A percentile compares a stretch with the other conserved stretches of the same genome.
Conservation (phyloP, 169 alveolate species). For the Plasmodium gaboni region DNA sequence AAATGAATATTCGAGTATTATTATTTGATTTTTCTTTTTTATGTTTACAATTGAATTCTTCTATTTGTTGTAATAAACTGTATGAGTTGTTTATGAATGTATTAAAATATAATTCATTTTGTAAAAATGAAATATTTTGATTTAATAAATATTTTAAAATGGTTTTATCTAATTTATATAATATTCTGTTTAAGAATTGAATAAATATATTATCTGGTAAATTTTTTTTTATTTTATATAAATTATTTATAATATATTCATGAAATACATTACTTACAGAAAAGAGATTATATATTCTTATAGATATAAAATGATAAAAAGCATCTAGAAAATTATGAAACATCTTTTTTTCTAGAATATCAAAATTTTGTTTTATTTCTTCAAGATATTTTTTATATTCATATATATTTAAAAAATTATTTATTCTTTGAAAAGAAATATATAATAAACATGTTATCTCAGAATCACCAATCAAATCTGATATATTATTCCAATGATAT, state of each 20-base stretch:
- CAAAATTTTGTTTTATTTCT: slow-evolving; percentile 42
- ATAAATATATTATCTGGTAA: slow-evolving; percentile 26
- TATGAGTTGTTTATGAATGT: slow-evolving; percentile 36
- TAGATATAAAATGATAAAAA: slow-evolving; percentile 64
- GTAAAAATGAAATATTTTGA: slow-evolving; percentile 41
- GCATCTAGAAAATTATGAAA: slow-evolving; percentile 65
- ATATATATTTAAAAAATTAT: slow-evolving; percentile 21
- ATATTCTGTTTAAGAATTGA: slow-evolving; percentile 14
- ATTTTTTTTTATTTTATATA: slow-evolving; percentile 49
- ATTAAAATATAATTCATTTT: slow-evolving; percentile 34
- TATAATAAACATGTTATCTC: slow-evolving; percentile 49
- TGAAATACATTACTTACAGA: slow-evolving; percentile 38
- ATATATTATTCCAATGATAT: slow-evolving; percentile 60
- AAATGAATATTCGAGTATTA: not conserved
- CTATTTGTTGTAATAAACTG: slow-evolving; percentile 19
- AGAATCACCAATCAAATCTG: slow-evolving; percentile 60
- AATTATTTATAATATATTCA: slow-evolving; percentile 51
- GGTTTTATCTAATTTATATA: slow-evolving; percentile 48
- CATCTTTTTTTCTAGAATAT: slow-evolving; percentile 65
- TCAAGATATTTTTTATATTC: slow-evolving; percentile 32
- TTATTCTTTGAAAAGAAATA: slow-evolving; percentile 33
- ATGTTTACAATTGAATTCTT: not conserved
- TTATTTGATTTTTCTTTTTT: not conserved
- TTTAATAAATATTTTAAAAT: slow-evolving; percentile 35
- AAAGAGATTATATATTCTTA: slow-evolving; percentile 62